Base-by-base conservation (phyloP, 768 basidiomycete species). In the Erythrobasidium yunnanense region DNA sequence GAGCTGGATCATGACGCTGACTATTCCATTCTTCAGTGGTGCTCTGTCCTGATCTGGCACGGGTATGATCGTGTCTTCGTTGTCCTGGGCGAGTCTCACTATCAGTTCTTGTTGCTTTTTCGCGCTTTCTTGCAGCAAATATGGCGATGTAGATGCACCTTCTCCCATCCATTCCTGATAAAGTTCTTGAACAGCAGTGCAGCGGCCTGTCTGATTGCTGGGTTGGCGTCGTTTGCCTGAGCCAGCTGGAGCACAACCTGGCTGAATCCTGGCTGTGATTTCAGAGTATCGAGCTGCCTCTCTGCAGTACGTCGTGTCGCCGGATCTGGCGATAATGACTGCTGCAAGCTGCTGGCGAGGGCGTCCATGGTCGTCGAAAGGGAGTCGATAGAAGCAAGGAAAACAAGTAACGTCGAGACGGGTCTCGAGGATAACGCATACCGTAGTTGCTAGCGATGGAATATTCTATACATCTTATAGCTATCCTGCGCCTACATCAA, bases 121-220 rank as follows among this genome's bases (percentile, higher is more conserved):
- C 32, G 6, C 22, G 5, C 29, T 50, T 50, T 17, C 23, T 22
- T 55, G 54, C 54, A 55, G 25, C 30, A 22, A 55, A 30, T 23
- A 51, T n/a, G 45, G 32, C 13, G 15, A 27, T 42, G 27, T 35
- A 46, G 30, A 78, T 82, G 27, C 49, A 88, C 90, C 80, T 91
- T 89, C 46, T 85, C 85, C 91, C 92, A 96, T 78, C 85, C 81
- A 27, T 83, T 80, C 75, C 87, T 90, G 66, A 90, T 82, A 49
- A 86, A 81, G 74, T 97, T 95, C 79, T 96, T 97, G 70, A 95
- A 84, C 77, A 87, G 91, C 33, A 96, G 85, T 55, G 87, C 86
- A 1, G 84, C 92, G 1, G 90, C 83, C 60, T 93, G 83, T 73
- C 91, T 79, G 32, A 87, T 82, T 0, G 87, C 78, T 71, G 84